Conservation (phyloP, 129 eudicot species). For the Escallonia rubra region DNA sequence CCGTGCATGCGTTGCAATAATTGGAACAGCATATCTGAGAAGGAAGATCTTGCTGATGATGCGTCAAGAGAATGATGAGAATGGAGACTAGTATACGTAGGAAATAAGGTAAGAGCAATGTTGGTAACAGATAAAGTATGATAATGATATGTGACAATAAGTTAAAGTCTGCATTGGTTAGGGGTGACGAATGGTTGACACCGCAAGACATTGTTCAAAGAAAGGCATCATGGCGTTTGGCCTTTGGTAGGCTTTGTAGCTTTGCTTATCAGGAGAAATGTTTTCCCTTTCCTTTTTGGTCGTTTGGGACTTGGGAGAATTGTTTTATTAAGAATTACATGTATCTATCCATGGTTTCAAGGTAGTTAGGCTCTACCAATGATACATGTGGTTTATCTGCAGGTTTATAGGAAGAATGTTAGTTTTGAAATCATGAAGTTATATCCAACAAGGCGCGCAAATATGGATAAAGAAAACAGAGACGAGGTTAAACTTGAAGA, state of each 20-base stretch:
- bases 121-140: neutral
- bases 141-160: too few relatives aligned
- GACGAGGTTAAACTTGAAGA: constrained; percentile 31
- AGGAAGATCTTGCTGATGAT: neutral
- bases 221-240: neutral
- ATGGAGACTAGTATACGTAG: neutral
- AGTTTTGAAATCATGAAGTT: constrained; percentile 17
- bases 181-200: too few relatives aligned
- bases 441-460: constrained; percentile 31
- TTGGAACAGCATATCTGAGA: neutral
- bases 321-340: too few relatives aligned
- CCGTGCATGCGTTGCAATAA: too few relatives aligned
- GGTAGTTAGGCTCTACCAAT: constrained; percentile 4
- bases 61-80: neutral
- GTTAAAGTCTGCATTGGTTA: too few relatives aligned
- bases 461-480: constrained; percentile 60
- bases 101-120: neutral
- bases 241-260: neutral
- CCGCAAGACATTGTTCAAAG: too few relatives aligned
- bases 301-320: too few relatives aligned
- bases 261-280: neutral
- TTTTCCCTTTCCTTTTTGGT: neutral
- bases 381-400: constrained; percentile 22
- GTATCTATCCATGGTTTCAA: neutral
- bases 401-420: constrained; percentile 28